phyloP scores from a whole-genome alignment of 495 filamentous ascomycete species.

The Astrocystis sublimbata region DNA sequence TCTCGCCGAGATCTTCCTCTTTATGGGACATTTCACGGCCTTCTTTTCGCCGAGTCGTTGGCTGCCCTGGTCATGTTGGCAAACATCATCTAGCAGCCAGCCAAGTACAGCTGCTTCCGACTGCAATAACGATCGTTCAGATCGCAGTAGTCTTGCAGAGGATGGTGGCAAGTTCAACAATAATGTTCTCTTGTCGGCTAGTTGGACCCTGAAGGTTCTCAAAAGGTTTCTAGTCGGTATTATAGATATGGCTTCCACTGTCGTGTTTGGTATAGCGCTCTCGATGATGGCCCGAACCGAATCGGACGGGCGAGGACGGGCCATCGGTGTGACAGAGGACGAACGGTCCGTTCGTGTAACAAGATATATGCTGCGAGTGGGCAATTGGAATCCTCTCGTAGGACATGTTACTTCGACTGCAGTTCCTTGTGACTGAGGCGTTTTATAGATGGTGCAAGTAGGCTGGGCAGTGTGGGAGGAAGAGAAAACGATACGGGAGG shows the following conservation, averaged over 20 bases:
- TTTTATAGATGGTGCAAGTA: conserved; percentile 16
- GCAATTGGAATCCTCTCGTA: conserved; percentile 29
- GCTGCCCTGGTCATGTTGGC: not conserved
- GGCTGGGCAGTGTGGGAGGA: conserved; percentile 23
- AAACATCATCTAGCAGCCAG: conserved; percentile 6
- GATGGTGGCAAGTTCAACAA: conserved; percentile 38
- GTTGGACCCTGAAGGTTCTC: conserved; percentile 35
- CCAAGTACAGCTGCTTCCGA: conserved; percentile 34
- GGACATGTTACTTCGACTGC: conserved; percentile 28
- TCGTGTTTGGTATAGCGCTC: conserved; percentile 29
- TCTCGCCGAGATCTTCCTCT: not conserved
- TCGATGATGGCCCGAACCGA: conserved; percentile 37
- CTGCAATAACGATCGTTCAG: conserved; percentile 37
- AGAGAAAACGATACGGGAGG: conserved; percentile 22
- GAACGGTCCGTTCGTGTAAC: conserved; percentile 25
- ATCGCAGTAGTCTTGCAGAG: conserved; percentile 41
- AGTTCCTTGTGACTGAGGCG: conserved; percentile 27
- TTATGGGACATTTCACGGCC: not conserved
- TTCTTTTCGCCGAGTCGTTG: not conserved
- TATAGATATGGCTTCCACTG: conserved; percentile 30
- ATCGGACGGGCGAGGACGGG: conserved; percentile 34
- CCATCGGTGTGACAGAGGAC: conserved; percentile 34
- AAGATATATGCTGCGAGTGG: conserved; percentile 24
- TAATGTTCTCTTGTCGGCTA: conserved; percentile 36
- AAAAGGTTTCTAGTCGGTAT: conserved; percentile 35